These are phyloP conservation scores for Termitomyces sp. DNA, from an alignment of 768 basidiomycete genomes.

Conservation along the genomic window DNA sequence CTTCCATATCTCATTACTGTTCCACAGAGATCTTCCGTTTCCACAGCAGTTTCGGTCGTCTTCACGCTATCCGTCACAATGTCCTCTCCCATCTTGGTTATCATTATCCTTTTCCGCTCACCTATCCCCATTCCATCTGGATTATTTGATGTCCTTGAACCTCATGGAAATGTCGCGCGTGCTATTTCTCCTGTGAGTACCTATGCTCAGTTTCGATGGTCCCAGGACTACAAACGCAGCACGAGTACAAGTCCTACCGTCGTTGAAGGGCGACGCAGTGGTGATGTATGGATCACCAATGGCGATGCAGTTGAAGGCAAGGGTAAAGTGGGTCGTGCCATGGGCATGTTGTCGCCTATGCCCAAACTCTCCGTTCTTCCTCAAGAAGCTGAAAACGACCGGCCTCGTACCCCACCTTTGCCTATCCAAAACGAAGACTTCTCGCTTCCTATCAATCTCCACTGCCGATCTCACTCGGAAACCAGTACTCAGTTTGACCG, in stretches of 20 bases:
- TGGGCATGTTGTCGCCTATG: slow-evolving; percentile 59
- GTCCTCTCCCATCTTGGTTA: slow-evolving; percentile 63
- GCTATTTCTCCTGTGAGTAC: slow-evolving; percentile 41
- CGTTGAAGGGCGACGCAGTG: slow-evolving; percentile 67
- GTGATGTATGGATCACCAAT: slow-evolving; percentile 71
- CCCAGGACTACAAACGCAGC: slow-evolving; percentile 62
- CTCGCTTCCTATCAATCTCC: slow-evolving; percentile 39
- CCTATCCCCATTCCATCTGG: slow-evolving; percentile 66
- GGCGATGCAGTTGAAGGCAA: slow-evolving; percentile 73
- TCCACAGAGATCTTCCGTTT: slow-evolving; percentile 34
- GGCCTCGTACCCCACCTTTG: slow-evolving; percentile 52
- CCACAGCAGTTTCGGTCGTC: slow-evolving; percentile 42
- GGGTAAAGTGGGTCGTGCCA: slow-evolving; percentile 54
- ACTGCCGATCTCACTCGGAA: slow-evolving; percentile 53
- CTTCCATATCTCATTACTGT: slow-evolving; percentile 58
- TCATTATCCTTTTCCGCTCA: slow-evolving; percentile 57
- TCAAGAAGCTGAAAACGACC: slow-evolving; percentile 41
- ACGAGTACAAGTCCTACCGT: slow-evolving; percentile 62
- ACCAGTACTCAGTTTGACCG: slow-evolving; percentile 57
- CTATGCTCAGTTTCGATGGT: slow-evolving; percentile 39
- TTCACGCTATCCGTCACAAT: slow-evolving; percentile 63
- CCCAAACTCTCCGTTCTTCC: slow-evolving; percentile 72
- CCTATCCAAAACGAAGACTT: slow-evolving; percentile 54
- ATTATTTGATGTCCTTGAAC: slow-evolving; percentile 53
- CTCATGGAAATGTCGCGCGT: slow-evolving; percentile 40